These are phyloP conservation scores for Pholiota conissans DNA, from an alignment of 768 basidiomycete species.

Conservation along the genomic window DNA sequence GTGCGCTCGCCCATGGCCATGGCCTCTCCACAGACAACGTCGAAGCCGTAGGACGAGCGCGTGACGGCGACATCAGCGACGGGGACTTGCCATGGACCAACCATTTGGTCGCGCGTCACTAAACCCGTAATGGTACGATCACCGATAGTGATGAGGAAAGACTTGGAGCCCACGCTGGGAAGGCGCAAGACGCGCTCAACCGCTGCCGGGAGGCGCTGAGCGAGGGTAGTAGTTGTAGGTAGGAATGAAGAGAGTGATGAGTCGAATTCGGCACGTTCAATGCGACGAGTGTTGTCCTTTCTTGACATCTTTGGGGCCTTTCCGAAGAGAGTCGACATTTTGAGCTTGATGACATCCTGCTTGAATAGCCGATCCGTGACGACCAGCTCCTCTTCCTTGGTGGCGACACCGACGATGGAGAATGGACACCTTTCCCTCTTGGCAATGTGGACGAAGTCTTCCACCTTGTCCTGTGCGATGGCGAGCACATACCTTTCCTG, in stretches of 20 bases:
- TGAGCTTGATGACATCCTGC: conserved; percentile 80
- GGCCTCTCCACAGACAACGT: conserved; percentile 82
- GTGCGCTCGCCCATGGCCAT: conserved; percentile 99
- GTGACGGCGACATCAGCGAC: conserved; percentile 98
- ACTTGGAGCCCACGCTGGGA: conserved; percentile 92
- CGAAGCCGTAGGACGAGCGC: conserved; percentile 91
- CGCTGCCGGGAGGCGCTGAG: conserved; percentile 59
- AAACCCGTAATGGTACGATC: conserved; percentile 94
- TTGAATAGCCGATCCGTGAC: conserved; percentile 86
- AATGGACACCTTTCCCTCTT: conserved; percentile 90
- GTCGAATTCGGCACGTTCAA: conserved; percentile 60
- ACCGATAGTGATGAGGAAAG: conserved; percentile 98
- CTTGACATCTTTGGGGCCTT: conserved; percentile 93
- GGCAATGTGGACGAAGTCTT: conserved; percentile 73
- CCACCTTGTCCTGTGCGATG: conserved; percentile 62
- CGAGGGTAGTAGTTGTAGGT: conserved; percentile 37
- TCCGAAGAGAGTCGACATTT: conserved; percentile 95
- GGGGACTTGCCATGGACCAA: conserved; percentile 98
- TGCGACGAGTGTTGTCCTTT: conserved; percentile 51
- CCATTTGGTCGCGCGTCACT: conserved; percentile 97
- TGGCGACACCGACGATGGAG: conserved; percentile 88
- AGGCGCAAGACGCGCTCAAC: conserved; percentile 83
- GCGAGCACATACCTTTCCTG: conserved; percentile 98
- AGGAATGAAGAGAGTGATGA: conserved; percentile 66
- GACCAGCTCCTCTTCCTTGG: conserved; percentile 75